A percentile compares a stretch with the other conserved stretches of the same genome.
Conservation (phyloP, 2,329 filamentous ascomycete species). For the Gyromitra esculenta region DNA sequence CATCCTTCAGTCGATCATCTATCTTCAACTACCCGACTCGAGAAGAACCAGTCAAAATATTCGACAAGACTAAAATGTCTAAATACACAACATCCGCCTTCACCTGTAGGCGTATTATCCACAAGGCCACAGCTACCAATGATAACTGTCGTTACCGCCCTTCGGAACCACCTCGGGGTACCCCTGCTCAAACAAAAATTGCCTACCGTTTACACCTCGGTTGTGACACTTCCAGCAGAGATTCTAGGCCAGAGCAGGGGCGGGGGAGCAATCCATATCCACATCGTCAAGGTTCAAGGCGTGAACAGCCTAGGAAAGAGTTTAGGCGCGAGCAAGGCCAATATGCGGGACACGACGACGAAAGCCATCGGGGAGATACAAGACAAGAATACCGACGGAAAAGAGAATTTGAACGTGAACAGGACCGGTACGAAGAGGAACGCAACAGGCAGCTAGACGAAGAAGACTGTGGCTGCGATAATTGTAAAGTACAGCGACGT, state of each 20-base stretch:
- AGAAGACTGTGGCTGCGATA: background rate
- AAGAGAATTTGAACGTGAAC: constrained; percentile 5
- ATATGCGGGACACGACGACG: background rate
- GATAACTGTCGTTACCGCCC: constrained; percentile 6
- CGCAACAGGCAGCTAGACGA: background rate
- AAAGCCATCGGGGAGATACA: constrained; percentile 2
- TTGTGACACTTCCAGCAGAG: constrained; percentile 15
- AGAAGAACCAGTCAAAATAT: constrained; percentile 12
- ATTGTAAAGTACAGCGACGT: constrained; percentile 4
- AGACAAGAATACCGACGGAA: constrained; percentile 11
- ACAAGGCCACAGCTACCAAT: constrained; percentile 18
- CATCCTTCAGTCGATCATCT: background rate
- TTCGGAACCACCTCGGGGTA: constrained; percentile 5
- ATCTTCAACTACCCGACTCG: constrained; percentile 3
- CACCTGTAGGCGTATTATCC: constrained; percentile 4
- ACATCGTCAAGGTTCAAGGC: background rate
- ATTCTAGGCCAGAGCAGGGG: background rate
- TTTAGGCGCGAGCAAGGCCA: background rate
- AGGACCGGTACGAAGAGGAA: constrained; percentile 7
- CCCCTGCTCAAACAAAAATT: constrained; percentile 13
- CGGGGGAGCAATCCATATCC: constrained; percentile 1
- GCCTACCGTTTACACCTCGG: constrained; percentile 7
- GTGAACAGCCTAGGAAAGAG: background rate
- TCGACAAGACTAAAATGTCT: background rate
- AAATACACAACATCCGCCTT: constrained; percentile 17